phyloP scores from a whole-genome alignment of 2,329 filamentous ascomycete genomes.

The Fusarium pseudonygamai region DNA sequence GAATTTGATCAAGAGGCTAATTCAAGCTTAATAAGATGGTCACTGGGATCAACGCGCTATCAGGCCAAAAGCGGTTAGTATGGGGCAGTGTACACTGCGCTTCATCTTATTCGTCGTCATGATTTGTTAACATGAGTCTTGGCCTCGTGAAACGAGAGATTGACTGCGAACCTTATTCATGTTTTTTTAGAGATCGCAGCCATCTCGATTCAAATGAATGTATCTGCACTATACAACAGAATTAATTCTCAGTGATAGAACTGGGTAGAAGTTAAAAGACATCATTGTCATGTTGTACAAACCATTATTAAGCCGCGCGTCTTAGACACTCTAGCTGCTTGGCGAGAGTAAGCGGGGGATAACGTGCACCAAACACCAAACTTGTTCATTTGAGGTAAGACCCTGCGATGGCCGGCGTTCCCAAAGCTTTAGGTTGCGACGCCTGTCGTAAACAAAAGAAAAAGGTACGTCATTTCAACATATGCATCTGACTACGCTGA shows the following conservation, averaged over 20 bases:
- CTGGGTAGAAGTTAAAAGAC: fast-evolving
- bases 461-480: neutral
- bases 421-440: conserved; percentile 1
- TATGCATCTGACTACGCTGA: neutral
- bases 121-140: neutral
- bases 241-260: no score
- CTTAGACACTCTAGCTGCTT: neutral
- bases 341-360: neutral
- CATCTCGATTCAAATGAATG: no score
- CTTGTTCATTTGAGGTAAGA: neutral
- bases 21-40: neutral
- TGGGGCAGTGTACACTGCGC: neutral
- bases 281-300: no score
- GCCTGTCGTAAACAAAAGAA: conserved; percentile 16
- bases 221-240: no score
- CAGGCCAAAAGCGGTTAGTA: neutral
- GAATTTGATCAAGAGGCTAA: neutral
- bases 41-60: neutral
- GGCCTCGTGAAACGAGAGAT: neutral
- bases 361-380: neutral
- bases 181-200: neutral
- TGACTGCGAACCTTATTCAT: neutral
- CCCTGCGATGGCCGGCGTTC: conserved; percentile 14
- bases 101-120: neutral
- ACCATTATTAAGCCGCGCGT: neutral